Evolutionary conservation across 331 rosid species (phyloP).

Genomic region (Arachis monticola): DNA sequence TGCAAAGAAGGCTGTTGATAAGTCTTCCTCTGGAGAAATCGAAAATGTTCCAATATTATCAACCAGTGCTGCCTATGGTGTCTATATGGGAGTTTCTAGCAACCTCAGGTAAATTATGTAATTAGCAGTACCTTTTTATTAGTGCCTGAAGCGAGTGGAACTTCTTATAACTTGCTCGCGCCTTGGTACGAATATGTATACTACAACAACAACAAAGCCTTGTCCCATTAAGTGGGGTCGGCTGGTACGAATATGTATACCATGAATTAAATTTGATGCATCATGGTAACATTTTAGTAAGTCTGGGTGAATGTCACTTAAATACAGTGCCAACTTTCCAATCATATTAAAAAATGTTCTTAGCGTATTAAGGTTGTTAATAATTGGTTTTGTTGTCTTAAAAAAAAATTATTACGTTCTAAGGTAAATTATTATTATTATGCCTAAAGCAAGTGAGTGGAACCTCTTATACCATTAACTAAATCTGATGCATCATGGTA

Average conservation of each 20-base stretch:
- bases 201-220: too few relatives aligned
- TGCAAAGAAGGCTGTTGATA: slow-evolving; percentile 79
- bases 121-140: background rate
- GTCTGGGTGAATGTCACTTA: background rate
- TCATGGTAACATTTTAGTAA: background rate
- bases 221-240: too few relatives aligned
- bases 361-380: slow-evolving; percentile 3
- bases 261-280: background rate
- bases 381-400: slow-evolving; percentile 4
- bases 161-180: slow-evolving; percentile 15
- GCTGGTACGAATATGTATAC: background rate
- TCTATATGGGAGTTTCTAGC: slow-evolving; percentile 92
- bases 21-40: slow-evolving; percentile 67
- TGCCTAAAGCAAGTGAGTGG: too few relatives aligned
- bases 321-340: background rate
- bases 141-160: slow-evolving; percentile 29
- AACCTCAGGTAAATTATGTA: slow-evolving; percentile 73
- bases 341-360: background rate
- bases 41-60: slow-evolving; percentile 89
- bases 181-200: background rate
- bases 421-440: too few relatives aligned
- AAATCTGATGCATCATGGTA: background rate
- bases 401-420: too few relatives aligned
- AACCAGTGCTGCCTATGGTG: slow-evolving; percentile 89
- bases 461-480: background rate